phyloP scores from a whole-genome alignment of 345 rosid genomes.

The Eucalyptus erythrocorys region DNA sequence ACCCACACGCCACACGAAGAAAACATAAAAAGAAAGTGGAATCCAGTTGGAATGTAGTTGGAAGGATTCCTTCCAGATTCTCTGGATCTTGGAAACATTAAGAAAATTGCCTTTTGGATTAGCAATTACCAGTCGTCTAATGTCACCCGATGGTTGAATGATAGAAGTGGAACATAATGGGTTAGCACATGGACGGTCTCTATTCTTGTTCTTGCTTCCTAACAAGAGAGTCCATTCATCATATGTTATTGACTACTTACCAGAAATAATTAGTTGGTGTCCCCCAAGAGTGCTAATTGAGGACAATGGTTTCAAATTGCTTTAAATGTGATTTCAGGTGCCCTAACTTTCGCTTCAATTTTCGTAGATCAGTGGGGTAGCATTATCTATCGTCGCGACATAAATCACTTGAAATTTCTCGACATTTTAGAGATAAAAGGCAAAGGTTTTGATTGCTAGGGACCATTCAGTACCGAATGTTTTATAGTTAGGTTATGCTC shows the following conservation, averaged over 20 bases:
- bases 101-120: neutral
- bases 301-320: neutral
- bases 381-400: neutral
- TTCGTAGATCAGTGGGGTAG: accelerated
- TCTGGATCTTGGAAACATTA: neutral
- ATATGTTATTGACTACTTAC: neutral
- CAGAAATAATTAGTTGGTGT: neutral
- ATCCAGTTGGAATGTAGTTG: neutral
- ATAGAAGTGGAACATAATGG: neutral
- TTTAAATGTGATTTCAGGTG: neutral
- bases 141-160: neutral
- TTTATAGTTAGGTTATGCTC: neutral
- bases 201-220: neutral
- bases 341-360: neutral
- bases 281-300: neutral
- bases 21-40: neutral
- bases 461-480: neutral
- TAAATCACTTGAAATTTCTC: neutral
- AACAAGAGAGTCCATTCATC: neutral
- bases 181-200: neutral
- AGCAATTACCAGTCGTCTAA: neutral
- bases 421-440: neutral
- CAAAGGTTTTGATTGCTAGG: neutral
- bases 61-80: neutral
- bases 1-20: neutral